Evolutionary conservation across 768 basidiomycete genomes (phyloP), one percentile per base, ranked within the genome.

Genomic region (Porphyrellus cyaneotinctus): DNA sequence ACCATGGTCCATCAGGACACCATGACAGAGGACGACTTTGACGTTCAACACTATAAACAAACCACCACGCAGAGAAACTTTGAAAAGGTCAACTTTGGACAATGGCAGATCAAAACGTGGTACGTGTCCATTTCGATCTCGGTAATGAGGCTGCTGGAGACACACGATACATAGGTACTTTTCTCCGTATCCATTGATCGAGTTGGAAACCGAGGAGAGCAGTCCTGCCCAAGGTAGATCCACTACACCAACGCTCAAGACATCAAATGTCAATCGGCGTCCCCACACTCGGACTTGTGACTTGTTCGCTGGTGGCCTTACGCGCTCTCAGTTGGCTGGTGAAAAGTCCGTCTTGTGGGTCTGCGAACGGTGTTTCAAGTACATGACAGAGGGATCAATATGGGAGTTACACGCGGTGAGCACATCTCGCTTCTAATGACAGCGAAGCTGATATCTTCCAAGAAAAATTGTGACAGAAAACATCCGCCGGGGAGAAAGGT

Each of bases 321-420:
- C 75, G 30, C 74, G 82, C 20, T 72, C 74, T 17, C 71, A 75
- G 43, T 67, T 64, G 17, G 52, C 64, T 15, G 77, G 73, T 4
- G 83, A 83, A 56, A 75, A 76, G 44, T 70, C 81, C 17, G 70
- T 74, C 30, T 69, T 95, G 18, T 94, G 85, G 81, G 91, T 95
- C 6, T 95, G 93, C 65, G 88, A 94, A 59, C 80, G 83, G 55
- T 99, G 95, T 73, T 97, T 97, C 84, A 98, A 97, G 72, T 99
- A 99, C 65, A 91, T 94, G 86, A 75, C 83, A 2, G 86, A 91
- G 42, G 80, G 82, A 15, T 69, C 72, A 2, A 73, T 76, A 20
- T 95, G 88, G 83, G 87, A 83, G 55, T 75, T 85, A 54, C 86
- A 89, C 60, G 77, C 80, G 38, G 79, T 87, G 61, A 62, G 80